Evolutionary conservation across 129 eudicot species (phyloP), one percentile per base, ranked within the genome.

Genomic region (Chrysanthemum lavandulifolium): DNA sequence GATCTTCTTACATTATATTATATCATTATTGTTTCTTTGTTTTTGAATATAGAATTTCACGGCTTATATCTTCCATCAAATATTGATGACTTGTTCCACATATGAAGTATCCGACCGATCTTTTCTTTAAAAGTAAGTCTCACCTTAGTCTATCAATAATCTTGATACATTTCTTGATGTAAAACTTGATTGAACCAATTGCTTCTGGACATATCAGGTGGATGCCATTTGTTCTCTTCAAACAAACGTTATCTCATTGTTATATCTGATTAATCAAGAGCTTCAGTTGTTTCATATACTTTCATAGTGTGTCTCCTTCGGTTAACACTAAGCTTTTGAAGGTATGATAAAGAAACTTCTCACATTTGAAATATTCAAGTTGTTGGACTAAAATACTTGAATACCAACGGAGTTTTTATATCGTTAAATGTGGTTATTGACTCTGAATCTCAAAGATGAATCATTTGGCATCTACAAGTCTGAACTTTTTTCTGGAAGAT

Each of bases 81-180:
- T n/a, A n/a, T n/a, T n/a, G n/a, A n/a, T n/a, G n/a, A n/a, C n/a
- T n/a, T n/a, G n/a, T n/a, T n/a, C n/a, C n/a, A n/a, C n/a, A n/a
- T n/a, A n/a, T n/a, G n/a, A n/a, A n/a, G n/a, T n/a, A n/a, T n/a
- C n/a, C 66, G 79, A 74, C 47, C 64, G 19, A 21, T 36, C 57
- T 58, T 82, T 78, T 51, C 82, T 74, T 82, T 73, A 67, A 53
- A 58, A 65, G 96, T 80, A 82, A 86, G 89, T 75, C 68, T 50
- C 33, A 33, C 25, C 18, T 19, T 65, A 13, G 7, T 16, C 27
- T 58, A 14, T 58, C 16, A 31, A 68, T 60, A 47, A 61, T 49
- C 81, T 58, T 67, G 74, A 47, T 10, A 25, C 23, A 16, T 57
- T 57, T 58, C 51, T 31, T 68, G 70, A 45, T 54, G 8, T 31